A percentile compares a stretch with the other conserved stretches of the same genome.
These are phyloP conservation scores for Beverwykella pulmonaria DNA, from an alignment of 495 filamentous ascomycete genomes.

Conservation along the genomic window DNA sequence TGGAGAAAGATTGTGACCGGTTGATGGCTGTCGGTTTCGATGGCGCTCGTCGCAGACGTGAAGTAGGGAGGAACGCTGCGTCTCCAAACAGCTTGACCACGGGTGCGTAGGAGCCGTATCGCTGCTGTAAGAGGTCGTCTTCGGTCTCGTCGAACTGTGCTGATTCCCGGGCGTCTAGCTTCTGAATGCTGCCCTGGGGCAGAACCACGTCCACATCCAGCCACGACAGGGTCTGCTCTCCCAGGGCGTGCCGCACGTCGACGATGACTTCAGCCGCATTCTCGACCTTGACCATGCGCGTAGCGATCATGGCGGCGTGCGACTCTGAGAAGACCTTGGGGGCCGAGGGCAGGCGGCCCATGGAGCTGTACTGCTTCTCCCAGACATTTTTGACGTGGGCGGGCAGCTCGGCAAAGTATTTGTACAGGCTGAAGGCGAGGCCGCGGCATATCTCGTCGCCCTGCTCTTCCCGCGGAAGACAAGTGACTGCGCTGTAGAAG, in stretches of 20 bases:
- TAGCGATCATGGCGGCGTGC: conserved; percentile 88
- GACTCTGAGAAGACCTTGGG: conserved; percentile 81
- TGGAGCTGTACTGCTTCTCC: conserved; percentile 40
- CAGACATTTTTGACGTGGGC: conserved; percentile 67
- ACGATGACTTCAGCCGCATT: conserved; percentile 70
- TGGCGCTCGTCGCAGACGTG: conserved; percentile 81
- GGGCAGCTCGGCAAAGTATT: conserved; percentile 88
- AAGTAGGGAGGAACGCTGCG: conserved; percentile 82
- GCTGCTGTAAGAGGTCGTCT: conserved; percentile 60
- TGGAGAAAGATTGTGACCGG: conserved; percentile 69
- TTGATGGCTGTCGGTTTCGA: conserved; percentile 81
- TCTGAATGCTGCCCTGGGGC: conserved; percentile 68
- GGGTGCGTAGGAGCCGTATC: conserved; percentile 74
- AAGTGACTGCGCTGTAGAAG: conserved; percentile 87
- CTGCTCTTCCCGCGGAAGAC: conserved; percentile 91
- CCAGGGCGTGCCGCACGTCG: conserved; percentile 70
- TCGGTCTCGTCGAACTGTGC: conserved; percentile 50
- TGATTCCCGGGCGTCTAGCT: conserved; percentile 52
- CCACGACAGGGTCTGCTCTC: conserved; percentile 76
- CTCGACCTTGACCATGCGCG: conserved; percentile 76
- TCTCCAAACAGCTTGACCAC: conserved; percentile 78
- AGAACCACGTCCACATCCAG: conserved; percentile 87
- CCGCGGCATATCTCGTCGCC: conserved; percentile 88
- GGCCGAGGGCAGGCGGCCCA: conserved; percentile 57
- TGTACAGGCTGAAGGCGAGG: conserved; percentile 85